phyloP scores from a whole-genome alignment of 306 rosid species.

The Echinosophora koreensis region DNA sequence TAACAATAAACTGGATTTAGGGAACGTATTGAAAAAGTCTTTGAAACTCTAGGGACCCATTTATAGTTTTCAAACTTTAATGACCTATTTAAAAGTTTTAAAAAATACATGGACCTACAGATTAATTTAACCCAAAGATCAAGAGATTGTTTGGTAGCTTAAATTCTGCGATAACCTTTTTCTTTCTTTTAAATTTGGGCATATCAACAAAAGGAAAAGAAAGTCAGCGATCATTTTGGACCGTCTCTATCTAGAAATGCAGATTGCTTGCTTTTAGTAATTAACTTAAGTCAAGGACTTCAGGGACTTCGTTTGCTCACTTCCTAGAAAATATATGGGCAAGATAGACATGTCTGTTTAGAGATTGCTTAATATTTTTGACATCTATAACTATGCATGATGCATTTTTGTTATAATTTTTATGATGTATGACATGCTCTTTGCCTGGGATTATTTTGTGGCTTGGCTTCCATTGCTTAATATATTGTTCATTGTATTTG shows the following conservation, averaged over 20 bases:
- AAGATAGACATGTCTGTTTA: neutral
- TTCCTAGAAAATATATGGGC: neutral
- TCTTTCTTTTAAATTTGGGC: neutral
- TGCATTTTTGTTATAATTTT: neutral
- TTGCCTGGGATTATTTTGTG: neutral
- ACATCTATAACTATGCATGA: slow-evolving; percentile 15
- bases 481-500: neutral
- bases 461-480: slow-evolving; percentile 4
- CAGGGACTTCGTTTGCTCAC: slow-evolving; percentile 10
- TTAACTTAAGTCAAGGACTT: slow-evolving; percentile 18
- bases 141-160: neutral
- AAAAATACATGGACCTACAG: no score
- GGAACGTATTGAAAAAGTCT: no score
- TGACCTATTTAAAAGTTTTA: no score
- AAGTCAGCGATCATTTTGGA: neutral
- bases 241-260: neutral
- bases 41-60: no score
- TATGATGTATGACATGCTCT: neutral
- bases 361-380: neutral
- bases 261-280: neutral
- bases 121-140: no score
- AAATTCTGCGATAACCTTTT: neutral
- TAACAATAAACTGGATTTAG: no score
- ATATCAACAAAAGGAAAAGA: neutral
- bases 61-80: no score